These are phyloP conservation scores for Sphagnum contortum DNA, from an alignment of 225 moss, liverwort and hornwort genomes.

Conservation along the genomic window DNA sequence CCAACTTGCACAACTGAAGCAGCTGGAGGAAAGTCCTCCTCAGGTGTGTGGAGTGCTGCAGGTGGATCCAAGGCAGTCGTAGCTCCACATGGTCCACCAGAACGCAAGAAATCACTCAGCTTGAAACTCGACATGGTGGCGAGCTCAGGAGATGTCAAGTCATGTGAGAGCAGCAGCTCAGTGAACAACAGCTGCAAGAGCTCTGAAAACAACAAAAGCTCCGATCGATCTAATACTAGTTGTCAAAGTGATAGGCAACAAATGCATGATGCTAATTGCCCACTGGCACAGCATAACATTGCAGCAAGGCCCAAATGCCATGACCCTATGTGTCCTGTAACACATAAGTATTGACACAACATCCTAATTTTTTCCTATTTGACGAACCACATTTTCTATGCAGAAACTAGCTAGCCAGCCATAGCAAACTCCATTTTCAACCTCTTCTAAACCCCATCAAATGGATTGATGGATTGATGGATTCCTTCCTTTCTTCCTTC, in stretches of 20 bases:
- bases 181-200: background rate
- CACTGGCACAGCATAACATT: conserved; percentile 12
- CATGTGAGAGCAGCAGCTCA: background rate
- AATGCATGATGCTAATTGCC: conserved; percentile 27
- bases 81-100: conserved; percentile 34
- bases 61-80: conserved; percentile 12
- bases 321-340: conserved; percentile 26
- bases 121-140: conserved; percentile 5
- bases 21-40: conserved; percentile 7
- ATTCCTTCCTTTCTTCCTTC: too few species aligned
- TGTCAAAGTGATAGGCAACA: background rate
- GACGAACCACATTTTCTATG: too few species aligned
- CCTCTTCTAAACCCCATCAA: too few species aligned
- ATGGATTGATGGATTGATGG: too few species aligned
- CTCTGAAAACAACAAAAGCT: background rate
- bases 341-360: conserved; percentile 1
- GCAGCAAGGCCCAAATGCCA: conserved; percentile 3
- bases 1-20: conserved; percentile 6
- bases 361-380: too few species aligned
- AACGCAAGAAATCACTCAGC: conserved; percentile 19
- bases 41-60: conserved; percentile 21
- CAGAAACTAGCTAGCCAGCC: too few species aligned
- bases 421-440: too few species aligned
- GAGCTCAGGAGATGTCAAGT: background rate
- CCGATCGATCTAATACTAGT: background rate